These are phyloP conservation scores for Nicotiana benthamiana DNA, from an alignment of 257 asterid genomes.

Conservation along the genomic window DNA sequence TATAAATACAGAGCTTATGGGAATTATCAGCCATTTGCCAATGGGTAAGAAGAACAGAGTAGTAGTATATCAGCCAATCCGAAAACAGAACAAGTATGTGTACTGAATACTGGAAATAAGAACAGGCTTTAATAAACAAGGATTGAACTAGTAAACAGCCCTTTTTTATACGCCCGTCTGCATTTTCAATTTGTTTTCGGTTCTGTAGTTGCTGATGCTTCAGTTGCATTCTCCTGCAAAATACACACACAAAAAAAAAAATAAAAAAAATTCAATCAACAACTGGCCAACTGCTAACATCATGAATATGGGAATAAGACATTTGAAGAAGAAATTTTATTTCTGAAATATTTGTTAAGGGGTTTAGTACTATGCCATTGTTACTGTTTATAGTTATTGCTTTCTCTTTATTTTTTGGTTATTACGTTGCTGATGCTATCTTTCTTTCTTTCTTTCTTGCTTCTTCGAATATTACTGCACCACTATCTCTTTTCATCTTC, in stretches of 20 bases:
- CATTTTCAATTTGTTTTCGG: conserved; percentile 26
- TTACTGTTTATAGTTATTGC: too few relatives aligned
- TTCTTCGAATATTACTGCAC: too few relatives aligned
- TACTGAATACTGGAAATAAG: background rate
- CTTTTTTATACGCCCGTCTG: background rate
- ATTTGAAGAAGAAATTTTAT: background rate
- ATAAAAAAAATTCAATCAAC: background rate
- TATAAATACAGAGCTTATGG: too few relatives aligned
- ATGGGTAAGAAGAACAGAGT: background rate
- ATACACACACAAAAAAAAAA: background rate
- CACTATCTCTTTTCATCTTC: too few relatives aligned
- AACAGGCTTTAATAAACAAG: background rate
- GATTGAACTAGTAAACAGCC: background rate
- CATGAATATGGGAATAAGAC: background rate
- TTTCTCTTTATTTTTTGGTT: too few relatives aligned
- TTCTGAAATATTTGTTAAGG: too few relatives aligned
- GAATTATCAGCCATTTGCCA: too few relatives aligned
- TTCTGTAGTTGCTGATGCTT: conserved; percentile 19
- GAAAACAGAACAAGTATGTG: conserved; percentile 1
- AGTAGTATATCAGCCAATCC: background rate
- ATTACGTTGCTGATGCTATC: too few relatives aligned
- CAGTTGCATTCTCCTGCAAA: conserved; percentile 34
- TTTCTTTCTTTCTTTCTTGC: too few relatives aligned
- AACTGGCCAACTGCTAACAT: background rate
- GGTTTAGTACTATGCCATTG: too few relatives aligned